Evolutionary conservation across 2,329 filamentous ascomycete genomes (phyloP).

Genomic region (Teratosphaeria epicoccoides): DNA sequence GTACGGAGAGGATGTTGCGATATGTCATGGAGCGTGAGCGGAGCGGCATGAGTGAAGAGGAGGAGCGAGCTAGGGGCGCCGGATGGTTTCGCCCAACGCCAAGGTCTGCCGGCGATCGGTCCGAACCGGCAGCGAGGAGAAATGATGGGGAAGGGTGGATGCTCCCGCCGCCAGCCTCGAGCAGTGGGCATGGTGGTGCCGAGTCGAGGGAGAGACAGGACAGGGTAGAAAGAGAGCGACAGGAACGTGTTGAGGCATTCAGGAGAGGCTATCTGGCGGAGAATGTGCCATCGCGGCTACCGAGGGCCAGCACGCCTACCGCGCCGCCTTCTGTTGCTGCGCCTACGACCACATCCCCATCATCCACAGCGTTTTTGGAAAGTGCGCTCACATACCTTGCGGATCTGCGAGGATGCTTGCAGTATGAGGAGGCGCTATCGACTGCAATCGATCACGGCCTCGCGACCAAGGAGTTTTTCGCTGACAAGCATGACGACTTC

Average conservation of each 20-base stretch:
- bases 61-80: slow-evolving; percentile 24
- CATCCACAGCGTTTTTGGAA: slow-evolving; percentile 37
- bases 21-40: slow-evolving; percentile 32
- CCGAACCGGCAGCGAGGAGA: background rate
- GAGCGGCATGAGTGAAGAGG: slow-evolving; percentile 23
- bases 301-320: slow-evolving; percentile 20
- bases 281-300: slow-evolving; percentile 19
- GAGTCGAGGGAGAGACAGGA: slow-evolving; percentile 5
- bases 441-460: slow-evolving; percentile 45
- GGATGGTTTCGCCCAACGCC: slow-evolving; percentile 22
- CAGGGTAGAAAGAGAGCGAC: slow-evolving; percentile 1
- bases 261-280: slow-evolving; percentile 26
- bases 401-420: slow-evolving; percentile 43
- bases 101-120: slow-evolving; percentile 1
- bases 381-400: slow-evolving; percentile 53
- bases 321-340: slow-evolving; percentile 6
- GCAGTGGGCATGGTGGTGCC: background rate
- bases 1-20: slow-evolving; percentile 29
- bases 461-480: slow-evolving; percentile 42
- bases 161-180: background rate
- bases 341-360: slow-evolving; percentile 1
- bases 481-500: slow-evolving; percentile 46
- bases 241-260: slow-evolving; percentile 25
- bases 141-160: background rate
- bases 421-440: slow-evolving; percentile 44